Evolutionary conservation across 257 asterid genomes (phyloP), one percentile per base, ranked within the genome.

Genomic region (Cordia subcordata): DNA sequence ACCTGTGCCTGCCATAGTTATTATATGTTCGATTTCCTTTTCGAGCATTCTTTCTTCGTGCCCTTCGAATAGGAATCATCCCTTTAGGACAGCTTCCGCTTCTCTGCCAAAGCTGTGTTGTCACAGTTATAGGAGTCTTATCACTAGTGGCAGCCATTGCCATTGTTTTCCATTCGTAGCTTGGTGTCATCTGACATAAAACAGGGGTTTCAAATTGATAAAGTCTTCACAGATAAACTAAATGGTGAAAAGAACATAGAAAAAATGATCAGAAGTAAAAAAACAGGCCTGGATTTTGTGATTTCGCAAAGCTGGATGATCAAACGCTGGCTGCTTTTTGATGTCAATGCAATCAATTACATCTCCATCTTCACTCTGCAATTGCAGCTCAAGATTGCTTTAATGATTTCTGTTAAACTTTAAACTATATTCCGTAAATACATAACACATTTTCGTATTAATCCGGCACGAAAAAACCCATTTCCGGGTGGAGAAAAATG

Each of bases 31-130:
- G 84, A 81, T 92, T 90, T 32, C 94, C 94, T 77, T 95, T 75
- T 8, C 81, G 49, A n/a, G 87, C 60, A 55, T 91, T 95, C 63
- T 77, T 64, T 37, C 78, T 91, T 0, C 65, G 69, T 20, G 95
- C 83, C 78, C 98, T 77, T 71, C 98, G 61, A 13, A 91, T 72
- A 2, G 97, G 97, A 40, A 90, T 79, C 12, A 93, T 85, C 38
- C 56, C 90, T 65, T 74, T 79, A 0, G 85, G 64, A 67, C 97
- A 90, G 61, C 55, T 74, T 27, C 94, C 97, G 52, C 75, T 90
- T 85, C 79, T 79, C 59, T 90, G 97, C 94, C 94, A 90, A 20
- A 87, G 76, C 82, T 90, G 97, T 27, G 35, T 27, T 27, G 35
- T 27, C 35, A 27, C 35, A 72, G 81, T 71, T 50, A 90, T 78